Base-by-base conservation (phyloP, 2,329 filamentous ascomycete genomes). In the Pseudopithomyces maydicus region DNA sequence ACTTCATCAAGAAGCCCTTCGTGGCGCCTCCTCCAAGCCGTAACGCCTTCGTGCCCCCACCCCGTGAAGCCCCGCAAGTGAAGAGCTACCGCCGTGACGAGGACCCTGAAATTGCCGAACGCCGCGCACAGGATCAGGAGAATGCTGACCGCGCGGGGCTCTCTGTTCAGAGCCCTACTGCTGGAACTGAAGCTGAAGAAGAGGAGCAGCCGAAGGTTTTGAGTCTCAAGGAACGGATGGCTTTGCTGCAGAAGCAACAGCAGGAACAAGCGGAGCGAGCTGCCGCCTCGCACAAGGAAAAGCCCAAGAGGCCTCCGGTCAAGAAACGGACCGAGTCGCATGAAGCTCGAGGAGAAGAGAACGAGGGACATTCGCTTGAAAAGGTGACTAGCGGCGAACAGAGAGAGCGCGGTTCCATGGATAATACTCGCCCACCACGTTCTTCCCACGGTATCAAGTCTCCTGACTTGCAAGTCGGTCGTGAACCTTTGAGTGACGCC, bases 1-100 rank as follows among this genome's bases (percentile, higher is more conserved):
- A 84, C 61, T 98, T 98, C 71, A 88, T 99, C 77, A 97, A 94
- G 83, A 98, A 98, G 78, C 92, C 94, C 0, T 99, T 97, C 69
- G 93, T 99, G 55, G 91, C 95, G 3, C 92, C 95, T 50, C 95
- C 95, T 17, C 95, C 95, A 0, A 97, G 92, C 75, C 90, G 92
- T 65, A 90, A 97, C 79, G 90, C 94, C 22, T 99, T 91, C 70
- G 84, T 99, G 10, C 91, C 95, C 22, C 88, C 90, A 3, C 82
- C 84, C 4, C 86, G 88, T 20, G 90, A 95, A 60, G 78, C 84
- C 15, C 88, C 89, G 1, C 84, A 88, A 5, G 83, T 88, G 46
- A 96, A 89, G 78, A 76, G 92, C 20, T 97, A 97, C 73, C 86
- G 88, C 53, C 85, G 95, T 45, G 93, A 98, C 7, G 94, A 97